phyloP scores from a whole-genome alignment of 2,329 filamentous ascomycete genomes.

The Claviceps fusiformis region DNA sequence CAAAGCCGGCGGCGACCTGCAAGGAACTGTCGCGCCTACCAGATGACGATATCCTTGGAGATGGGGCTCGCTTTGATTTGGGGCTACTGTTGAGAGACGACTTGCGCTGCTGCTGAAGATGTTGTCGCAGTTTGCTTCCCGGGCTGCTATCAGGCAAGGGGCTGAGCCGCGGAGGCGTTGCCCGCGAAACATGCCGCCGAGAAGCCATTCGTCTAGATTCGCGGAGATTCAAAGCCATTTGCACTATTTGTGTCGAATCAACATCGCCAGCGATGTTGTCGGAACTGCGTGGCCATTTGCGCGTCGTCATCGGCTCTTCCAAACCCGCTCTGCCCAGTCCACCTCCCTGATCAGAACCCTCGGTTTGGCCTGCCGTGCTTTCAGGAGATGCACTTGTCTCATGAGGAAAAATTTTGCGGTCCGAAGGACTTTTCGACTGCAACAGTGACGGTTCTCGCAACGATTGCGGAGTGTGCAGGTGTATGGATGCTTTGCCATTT shows the following conservation, averaged over 20 bases:
- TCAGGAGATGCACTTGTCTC: neutral
- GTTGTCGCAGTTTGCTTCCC: constrained; percentile 49
- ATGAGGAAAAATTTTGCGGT: neutral
- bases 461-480: neutral
- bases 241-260: constrained; percentile 81
- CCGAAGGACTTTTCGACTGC: neutral
- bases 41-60: constrained; percentile 27
- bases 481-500: constrained; percentile 10
- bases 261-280: constrained; percentile 36
- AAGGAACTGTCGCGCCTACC: constrained; percentile 30
- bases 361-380: neutral
- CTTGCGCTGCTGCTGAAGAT: constrained; percentile 58
- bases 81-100: constrained; percentile 49
- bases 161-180: constrained; percentile 34
- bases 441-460: neutral
- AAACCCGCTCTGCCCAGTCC: neutral
- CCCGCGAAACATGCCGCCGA: constrained; percentile 41
- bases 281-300: neutral
- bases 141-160: constrained; percentile 38
- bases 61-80: constrained; percentile 29
- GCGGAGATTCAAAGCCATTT: constrained; percentile 79
- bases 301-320: neutral
- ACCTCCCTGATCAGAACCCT: neutral
- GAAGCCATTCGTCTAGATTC: constrained; percentile 59
- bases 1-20: constrained; percentile 33